These are phyloP conservation scores for Fusarium sp. DNA, from an alignment of 2,329 filamentous ascomycete species.

Conservation along the genomic window DNA sequence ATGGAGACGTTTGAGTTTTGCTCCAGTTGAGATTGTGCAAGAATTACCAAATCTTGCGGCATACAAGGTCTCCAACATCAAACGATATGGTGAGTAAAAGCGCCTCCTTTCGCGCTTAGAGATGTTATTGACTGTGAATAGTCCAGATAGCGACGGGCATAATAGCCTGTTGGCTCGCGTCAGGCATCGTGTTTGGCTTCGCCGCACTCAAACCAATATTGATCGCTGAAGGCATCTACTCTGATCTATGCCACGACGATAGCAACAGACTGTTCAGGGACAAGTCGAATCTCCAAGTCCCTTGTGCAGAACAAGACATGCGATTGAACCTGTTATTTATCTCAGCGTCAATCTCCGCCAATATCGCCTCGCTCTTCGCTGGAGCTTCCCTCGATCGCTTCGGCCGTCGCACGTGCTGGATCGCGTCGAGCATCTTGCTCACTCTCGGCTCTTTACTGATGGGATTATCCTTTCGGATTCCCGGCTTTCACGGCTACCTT, in stretches of 20 bases:
- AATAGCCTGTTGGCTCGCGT: constrained; percentile 81
- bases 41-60: constrained; percentile 50
- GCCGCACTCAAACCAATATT: constrained; percentile 86
- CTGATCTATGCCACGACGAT: constrained; percentile 67
- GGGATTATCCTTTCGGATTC: constrained; percentile 74
- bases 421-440: constrained; percentile 79
- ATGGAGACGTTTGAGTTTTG: constrained; percentile 51
- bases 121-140: constrained; percentile 50
- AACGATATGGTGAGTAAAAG: constrained; percentile 44
- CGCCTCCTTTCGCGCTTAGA: no score
- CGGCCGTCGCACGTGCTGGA: constrained; percentile 81
- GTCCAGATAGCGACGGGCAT: constrained; percentile 79
- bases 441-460: constrained; percentile 79
- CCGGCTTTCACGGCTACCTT: constrained; percentile 79
- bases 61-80: constrained; percentile 51
- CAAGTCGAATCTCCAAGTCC: constrained; percentile 50
- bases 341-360: constrained; percentile 86
- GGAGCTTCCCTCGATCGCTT: constrained; percentile 86
- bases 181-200: constrained; percentile 86
- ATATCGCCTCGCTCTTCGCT: constrained; percentile 86
- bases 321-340: constrained; percentile 92
- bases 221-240: constrained; percentile 80
- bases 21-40: constrained; percentile 45
- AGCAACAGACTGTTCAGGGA: constrained; percentile 18
- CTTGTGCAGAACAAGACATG: constrained; percentile 66